Base-by-base conservation (phyloP, 163 green algal species). In the Coccomyxa subellipsoidea region DNA sequence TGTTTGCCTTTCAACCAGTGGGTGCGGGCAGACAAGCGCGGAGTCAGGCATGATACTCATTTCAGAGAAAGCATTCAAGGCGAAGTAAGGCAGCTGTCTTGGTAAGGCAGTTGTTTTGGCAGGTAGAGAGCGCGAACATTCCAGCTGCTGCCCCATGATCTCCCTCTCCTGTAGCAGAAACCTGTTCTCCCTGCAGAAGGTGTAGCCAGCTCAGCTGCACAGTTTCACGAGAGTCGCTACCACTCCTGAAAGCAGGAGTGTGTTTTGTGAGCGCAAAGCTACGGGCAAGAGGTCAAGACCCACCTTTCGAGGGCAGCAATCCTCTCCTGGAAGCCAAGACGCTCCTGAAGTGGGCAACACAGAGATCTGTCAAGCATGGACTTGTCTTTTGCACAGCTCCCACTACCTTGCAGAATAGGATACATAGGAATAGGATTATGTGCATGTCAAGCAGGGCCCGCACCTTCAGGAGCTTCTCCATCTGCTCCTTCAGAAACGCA, bases 131-230 rank as follows among this genome's bases (percentile, higher is more conserved):
- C 7, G 29, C 79, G 31, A 34, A 83, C 79, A 32, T 27, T 83
- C 69, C 27, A 84, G 75, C 69, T 84, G 81, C 25, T 78, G 37
- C 36, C 69, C 72, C 35, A 84, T 75, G 18, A 84, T 75, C n/a
- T 84, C 81, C 27, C 81, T 73, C 73, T 84, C 72, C 35, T 84
- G 70, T 21, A 84, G 47, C 35, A 84, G 54, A 34, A 84, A 84
- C n/a, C 25, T 70, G 73, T 84, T 84, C 36, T 84, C 81, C 81
- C 81, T 84, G 80, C 79, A 78, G 10, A n/a, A n/a, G n/a, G n/a
- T n/a, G n/a, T n/a, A n/a, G n/a, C n/a, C n/a, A n/a, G 76, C 10
- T 12, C 25, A 69, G 18, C 7, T 66, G 47, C 47, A 66, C 47
- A 12, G n/a, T 21, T 18, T 38, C 7, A n/a, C n/a, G n/a, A n/a